Conservation (phyloP, 2,329 filamentous ascomycete genomes). For the Ceratocystis cacaofunesta region DNA sequence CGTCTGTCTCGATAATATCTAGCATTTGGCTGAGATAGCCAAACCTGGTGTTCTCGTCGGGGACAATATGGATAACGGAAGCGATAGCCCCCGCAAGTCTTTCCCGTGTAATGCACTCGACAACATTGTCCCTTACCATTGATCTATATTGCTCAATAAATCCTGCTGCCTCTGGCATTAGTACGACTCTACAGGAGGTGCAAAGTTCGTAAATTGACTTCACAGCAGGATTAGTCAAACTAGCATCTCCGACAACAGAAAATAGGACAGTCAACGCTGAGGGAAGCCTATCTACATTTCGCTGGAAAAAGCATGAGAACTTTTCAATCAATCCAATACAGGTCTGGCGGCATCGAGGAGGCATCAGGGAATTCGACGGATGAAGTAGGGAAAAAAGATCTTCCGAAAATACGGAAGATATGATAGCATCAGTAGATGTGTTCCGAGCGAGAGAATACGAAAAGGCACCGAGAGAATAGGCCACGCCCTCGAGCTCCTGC, state of each 20-base stretch:
- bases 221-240: slow-evolving; percentile 52
- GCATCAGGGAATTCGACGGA: slow-evolving; percentile 33
- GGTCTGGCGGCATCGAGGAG: slow-evolving; percentile 49
- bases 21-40: slow-evolving; percentile 24
- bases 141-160: slow-evolving; percentile 58
- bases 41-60: slow-evolving; percentile 40
- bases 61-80: slow-evolving; percentile 53
- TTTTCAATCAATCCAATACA: slow-evolving; percentile 56
- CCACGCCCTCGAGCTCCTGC: slow-evolving; percentile 45
- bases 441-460: slow-evolving; percentile 50
- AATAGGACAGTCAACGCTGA: slow-evolving; percentile 62
- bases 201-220: slow-evolving; percentile 62
- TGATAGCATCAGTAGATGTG: slow-evolving; percentile 39
- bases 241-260: slow-evolving; percentile 45
- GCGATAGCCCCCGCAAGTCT: slow-evolving; percentile 54
- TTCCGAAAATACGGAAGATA: slow-evolving; percentile 47
- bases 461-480: slow-evolving; percentile 50
- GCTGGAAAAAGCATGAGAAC: slow-evolving; percentile 63
- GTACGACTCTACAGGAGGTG: slow-evolving; percentile 54
- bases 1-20: slow-evolving; percentile 16
- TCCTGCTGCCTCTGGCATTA: slow-evolving; percentile 50
- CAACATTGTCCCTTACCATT: slow-evolving; percentile 34
- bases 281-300: slow-evolving; percentile 51
- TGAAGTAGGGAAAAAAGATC: slow-evolving; percentile 21
- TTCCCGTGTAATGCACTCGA: slow-evolving; percentile 45